phyloP scores from a whole-genome alignment of 202 grass and related monocot genomes.

The Setaria viridis region DNA sequence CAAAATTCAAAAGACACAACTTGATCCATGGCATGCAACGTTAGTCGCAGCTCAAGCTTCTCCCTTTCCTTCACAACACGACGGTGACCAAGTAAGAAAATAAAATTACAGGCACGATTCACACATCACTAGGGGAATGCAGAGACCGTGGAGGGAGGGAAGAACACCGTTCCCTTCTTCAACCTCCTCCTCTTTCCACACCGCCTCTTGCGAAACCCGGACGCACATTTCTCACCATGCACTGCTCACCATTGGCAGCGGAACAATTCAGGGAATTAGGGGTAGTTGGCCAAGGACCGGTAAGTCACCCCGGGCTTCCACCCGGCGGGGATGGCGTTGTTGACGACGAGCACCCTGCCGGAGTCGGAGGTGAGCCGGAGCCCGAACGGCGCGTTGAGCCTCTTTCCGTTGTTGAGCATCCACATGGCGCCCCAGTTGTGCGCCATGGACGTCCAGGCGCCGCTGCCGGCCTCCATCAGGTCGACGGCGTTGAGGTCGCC shows the following conservation, averaged over 20 bases:
- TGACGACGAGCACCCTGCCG: conserved; percentile 58
- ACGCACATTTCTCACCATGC: conserved; percentile 14
- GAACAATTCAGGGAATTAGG: neutral
- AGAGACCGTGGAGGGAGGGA: conserved; percentile 54
- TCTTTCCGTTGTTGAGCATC: conserved; percentile 59
- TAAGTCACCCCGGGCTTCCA: conserved; percentile 68
- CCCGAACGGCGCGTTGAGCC: conserved; percentile 67
- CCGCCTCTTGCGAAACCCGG: conserved; percentile 15
- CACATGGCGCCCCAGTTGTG: conserved; percentile 88
- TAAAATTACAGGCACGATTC: neutral
- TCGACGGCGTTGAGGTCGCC: conserved; percentile 71
- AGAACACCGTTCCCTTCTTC: conserved; percentile 41
- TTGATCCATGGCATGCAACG: conserved; percentile 35
- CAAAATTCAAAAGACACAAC: conserved; percentile 21
- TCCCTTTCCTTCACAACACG: neutral
- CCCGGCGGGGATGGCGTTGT: conserved; percentile 58
- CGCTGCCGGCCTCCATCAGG: conserved; percentile 56
- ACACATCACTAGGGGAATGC: conserved; percentile 47
- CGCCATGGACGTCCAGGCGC: conserved; percentile 61
- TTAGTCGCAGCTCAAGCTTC: conserved; percentile 19
- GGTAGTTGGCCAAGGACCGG: conserved; percentile 68
- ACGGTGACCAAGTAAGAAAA: neutral
- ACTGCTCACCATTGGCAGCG: neutral
- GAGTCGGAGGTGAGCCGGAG: conserved; percentile 80
- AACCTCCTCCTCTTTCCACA: conserved; percentile 39